Base-by-base conservation (phyloP, 371 early-diverging fungal genomes). In the Syncephalastrum sp. region DNA sequence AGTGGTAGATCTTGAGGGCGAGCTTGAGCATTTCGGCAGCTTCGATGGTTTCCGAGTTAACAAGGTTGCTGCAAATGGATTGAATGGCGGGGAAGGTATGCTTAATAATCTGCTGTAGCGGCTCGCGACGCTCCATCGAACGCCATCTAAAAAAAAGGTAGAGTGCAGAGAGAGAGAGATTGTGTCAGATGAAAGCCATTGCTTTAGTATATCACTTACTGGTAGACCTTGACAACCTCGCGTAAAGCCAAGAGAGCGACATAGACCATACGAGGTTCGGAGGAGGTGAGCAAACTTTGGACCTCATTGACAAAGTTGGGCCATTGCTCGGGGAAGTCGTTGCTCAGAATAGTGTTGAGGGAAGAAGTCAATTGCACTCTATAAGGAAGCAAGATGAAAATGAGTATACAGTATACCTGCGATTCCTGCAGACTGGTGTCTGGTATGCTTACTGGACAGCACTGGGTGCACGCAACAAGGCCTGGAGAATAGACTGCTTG, bases 281-380 rank as follows among this genome's bases (percentile, higher is more conserved):
- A 72, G 0, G 88, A 81, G 25, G 87, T 72, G n/a, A 95, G 68
- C 60, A 82, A 66, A 42, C 71, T 69, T 61, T 82, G 76, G 48
- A 88, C 60, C 47, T 83, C 79, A 51, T 72, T 81, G 42, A 93
- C 75, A 66, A 90, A 93, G 21, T 85, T 79, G 12, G 93, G 89
- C 93, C 93, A 97, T 48, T 88, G 77, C 25, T 84, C 78, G 42
- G 91, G 92, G 60, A 85, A 92, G 57, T 95, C 95, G 54, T 72
- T 67, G 43, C 67, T 69, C 41, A 94, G 65, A 42, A 92, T 88
- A 7, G 76, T 72, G 29, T 83, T 76, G 42, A 94, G 72, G 33
- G 85, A 83, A 21, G 86, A 81, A 38, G 87, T 77, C 56, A 95
- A 74, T 64, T 94, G 94, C 13, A 86, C 74, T 61, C 91, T 88